Evolutionary conservation across 495 filamentous ascomycete species (phyloP).

Genomic region (Mytilinidion resinicola): DNA sequence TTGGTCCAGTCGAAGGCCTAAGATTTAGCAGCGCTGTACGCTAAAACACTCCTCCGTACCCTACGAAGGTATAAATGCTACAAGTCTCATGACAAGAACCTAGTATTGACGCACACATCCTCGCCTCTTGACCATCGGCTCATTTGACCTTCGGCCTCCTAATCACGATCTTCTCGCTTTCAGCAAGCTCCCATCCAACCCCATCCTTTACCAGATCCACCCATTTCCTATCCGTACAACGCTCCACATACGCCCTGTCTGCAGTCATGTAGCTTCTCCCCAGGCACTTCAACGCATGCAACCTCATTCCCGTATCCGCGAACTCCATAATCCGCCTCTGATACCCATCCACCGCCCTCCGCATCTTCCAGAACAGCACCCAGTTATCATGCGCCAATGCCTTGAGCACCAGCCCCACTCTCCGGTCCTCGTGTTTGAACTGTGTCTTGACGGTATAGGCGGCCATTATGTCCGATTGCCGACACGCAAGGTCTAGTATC

Average conservation of each 20-base stretch:
- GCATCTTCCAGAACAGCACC: conserved; percentile 65
- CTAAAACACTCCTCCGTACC: too few relatives aligned
- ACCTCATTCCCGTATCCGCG: conserved; percentile 62
- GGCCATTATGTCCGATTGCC: conserved; percentile 64
- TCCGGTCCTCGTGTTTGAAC: conserved; percentile 52
- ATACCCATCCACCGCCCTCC: conserved; percentile 67
- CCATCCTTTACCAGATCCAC: conserved; percentile 58
- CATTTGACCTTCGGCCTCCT: conserved; percentile 49
- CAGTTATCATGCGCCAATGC: conserved; percentile 78
- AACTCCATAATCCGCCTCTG: conserved; percentile 70
- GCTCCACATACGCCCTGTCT: conserved; percentile 58
- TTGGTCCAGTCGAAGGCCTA: too few relatives aligned
- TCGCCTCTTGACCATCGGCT: not conserved
- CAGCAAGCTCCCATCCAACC: conserved; percentile 74
- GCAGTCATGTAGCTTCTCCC: conserved; percentile 73
- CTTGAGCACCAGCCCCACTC: conserved; percentile 59
- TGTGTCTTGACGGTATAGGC: conserved; percentile 59
- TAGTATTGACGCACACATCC: too few relatives aligned
- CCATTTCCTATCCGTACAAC: conserved; percentile 58
- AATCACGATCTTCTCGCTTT: conserved; percentile 58
- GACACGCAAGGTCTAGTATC: conserved; percentile 82
- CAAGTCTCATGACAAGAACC: too few relatives aligned
- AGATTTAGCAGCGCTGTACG: too few relatives aligned
- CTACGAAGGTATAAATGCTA: too few relatives aligned
- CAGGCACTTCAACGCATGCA: conserved; percentile 73